Base-by-base conservation (phyloP, 1,139 yeast species). In the Blastobotrys capitulatus region DNA sequence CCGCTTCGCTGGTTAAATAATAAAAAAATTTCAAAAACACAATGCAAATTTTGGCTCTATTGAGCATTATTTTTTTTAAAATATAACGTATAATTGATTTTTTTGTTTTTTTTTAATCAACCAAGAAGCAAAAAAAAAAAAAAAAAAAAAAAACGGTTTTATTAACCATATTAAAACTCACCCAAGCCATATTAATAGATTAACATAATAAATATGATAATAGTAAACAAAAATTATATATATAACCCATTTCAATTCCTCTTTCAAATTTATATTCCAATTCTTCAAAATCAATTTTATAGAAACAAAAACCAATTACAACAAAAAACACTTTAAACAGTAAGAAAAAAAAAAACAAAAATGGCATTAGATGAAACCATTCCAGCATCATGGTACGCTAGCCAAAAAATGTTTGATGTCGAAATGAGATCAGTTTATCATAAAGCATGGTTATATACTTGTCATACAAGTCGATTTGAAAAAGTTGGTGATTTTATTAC, bases 331-430 rank as follows among this genome's bases (percentile, higher is more conserved):
- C 39, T 5, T 22, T 5, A 4, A 22, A n/a, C n/a, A n/a, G n/a
- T 22, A 22, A 4, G 7, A 5, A 16, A 22, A 39, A 22, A 25
- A 39, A 22, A 26, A 18, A 39, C 19, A 6, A n/a, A 2, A 19
- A 26, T 22, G 34, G 12, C 25, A 10, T 25, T 43, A 10, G 36
- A 35, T 4, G 41, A 43, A 37, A 43, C 50, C 5, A 38, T 47
- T 12, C 50, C 50, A 38, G 50, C 50, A 35, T 47, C 50, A 19
- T 47, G 50, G 50, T 47, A 44, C 31, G 31, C 50, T 27, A 42
- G 44, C n/a, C 35, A 36, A 8, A 38, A 47, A 40, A 29, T 47
- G 39, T 47, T 42, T 36, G 50, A 47, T 39, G 38, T 47, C 19
- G 50, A 47, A 20, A 42, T 42, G 44, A 32, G 50, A 16, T 39